These are phyloP conservation scores for Trifolium repens DNA, from an alignment of 306 rosid species.

Conservation along the genomic window DNA sequence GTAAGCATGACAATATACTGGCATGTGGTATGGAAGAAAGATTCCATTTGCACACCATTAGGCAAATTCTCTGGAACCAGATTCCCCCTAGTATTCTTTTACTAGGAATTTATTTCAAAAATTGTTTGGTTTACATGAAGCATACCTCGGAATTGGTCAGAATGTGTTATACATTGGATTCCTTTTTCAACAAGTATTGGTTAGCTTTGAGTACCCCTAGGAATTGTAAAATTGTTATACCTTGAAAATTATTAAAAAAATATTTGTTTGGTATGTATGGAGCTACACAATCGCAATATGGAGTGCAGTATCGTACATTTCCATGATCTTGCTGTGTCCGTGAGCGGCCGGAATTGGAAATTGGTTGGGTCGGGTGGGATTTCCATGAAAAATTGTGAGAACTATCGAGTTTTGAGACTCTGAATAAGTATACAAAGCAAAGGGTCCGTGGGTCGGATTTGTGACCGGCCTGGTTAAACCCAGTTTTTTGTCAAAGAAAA, in stretches of 20 bases:
- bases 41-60: slow-evolving; percentile 6
- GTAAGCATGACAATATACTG: not conserved
- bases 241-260: not conserved
- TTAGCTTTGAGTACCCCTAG: slow-evolving; percentile 11
- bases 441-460: too few relatives aligned
- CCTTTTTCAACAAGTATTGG: not conserved
- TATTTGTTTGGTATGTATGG: not conserved
- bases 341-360: too few relatives aligned
- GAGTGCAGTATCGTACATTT: too few relatives aligned
- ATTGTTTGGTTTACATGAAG: slow-evolving; percentile 15
- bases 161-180: not conserved
- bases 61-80: not conserved
- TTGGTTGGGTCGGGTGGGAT: too few relatives aligned
- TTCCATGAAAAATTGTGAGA: too few relatives aligned
- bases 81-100: slow-evolving; percentile 7
- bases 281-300: too few relatives aligned
- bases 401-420: too few relatives aligned
- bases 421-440: too few relatives aligned
- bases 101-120: not conserved
- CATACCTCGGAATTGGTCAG: not conserved
- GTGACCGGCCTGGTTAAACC: too few relatives aligned
- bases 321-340: too few relatives aligned
- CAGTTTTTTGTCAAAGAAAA: too few relatives aligned
- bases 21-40: slow-evolving; percentile 1
- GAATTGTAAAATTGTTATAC: not conserved